Base-by-base conservation (phyloP, 352 stramenopile genomes). In the Globisporangium nodosum region DNA sequence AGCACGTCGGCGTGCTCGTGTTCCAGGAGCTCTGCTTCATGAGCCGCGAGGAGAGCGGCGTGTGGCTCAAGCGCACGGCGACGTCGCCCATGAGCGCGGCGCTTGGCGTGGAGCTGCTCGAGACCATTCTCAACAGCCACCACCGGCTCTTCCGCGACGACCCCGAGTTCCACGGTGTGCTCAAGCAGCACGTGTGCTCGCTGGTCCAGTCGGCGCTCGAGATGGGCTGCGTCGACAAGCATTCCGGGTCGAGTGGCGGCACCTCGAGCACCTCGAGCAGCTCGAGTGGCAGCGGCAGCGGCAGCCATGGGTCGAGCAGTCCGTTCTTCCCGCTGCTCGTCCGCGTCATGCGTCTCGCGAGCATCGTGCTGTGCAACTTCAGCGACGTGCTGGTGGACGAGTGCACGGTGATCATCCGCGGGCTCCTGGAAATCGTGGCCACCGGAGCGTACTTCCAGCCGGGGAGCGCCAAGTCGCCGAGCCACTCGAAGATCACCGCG, bases 11-110 rank as follows among this genome's bases (percentile, higher is more conserved):
- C 5, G 81, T 95, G 33, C 60, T 95, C 51, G 74, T 95, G 37
- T 94, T 95, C 61, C 84, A 95, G 60, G 86, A 95, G 58, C 64
- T 95, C 31, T 95, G 84, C 58, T 88, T 90, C 49, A 81, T 94
- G 70, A 91, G 84, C 63, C 82, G 82, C 45, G 84, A 94, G 52
- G 82, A 94, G 63, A 88, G 80, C 40, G 84, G 84, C 18, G 73
- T 90, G 64, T 94, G 79, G 80, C 66, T 95, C n/a, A 95, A 95
- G 54, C 78, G 84, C 45, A 84, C 82, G 18, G 66, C 76, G 1
- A 74, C 81, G 46, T 95, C 86, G 37, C 74, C 83, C 0, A 87
- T 94, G 81, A 90, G 71, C 49, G 74, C 82, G 5, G 81, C 83
- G 15, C 69, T 95, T 8, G 82, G 78, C 0, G 77, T 95, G 2